phyloP scores from a whole-genome alignment of 805 yeast species.

The Starmerella vaccinii region DNA sequence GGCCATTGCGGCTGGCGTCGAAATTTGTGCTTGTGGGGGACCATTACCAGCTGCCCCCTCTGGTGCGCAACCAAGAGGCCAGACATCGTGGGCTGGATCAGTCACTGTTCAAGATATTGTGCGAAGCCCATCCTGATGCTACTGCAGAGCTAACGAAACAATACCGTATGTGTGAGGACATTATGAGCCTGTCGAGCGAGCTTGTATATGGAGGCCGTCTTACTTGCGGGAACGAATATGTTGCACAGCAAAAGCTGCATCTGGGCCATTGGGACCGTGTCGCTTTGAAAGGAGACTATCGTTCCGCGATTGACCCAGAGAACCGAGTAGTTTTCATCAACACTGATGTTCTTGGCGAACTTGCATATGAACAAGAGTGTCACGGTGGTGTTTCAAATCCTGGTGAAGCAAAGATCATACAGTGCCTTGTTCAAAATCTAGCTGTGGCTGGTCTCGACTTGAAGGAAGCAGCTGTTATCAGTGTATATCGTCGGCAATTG shows the following conservation, averaged over 20 bases:
- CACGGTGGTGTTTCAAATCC: slow-evolving; percentile 67
- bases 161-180: slow-evolving; percentile 86
- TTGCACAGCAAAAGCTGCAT: slow-evolving; percentile 47
- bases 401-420: slow-evolving; percentile 57
- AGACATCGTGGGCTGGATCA: slow-evolving; percentile 52
- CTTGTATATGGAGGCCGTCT: slow-evolving; percentile 67
- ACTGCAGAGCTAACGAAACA: slow-evolving; percentile 73
- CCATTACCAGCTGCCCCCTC: slow-evolving; percentile 85
- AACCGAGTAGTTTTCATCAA: slow-evolving; percentile 64
- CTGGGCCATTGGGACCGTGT: slow-evolving; percentile 36
- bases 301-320: slow-evolving; percentile 37
- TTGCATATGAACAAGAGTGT: slow-evolving; percentile 41
- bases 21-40: slow-evolving; percentile 92
- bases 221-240: slow-evolving; percentile 61
- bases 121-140: slow-evolving; percentile 61
- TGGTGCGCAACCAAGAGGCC: slow-evolving; percentile 63
- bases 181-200: slow-evolving; percentile 71
- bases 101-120: slow-evolving; percentile 65
- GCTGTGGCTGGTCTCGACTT: slow-evolving; percentile 36
- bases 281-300: slow-evolving; percentile 2
- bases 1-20: slow-evolving; percentile 69
- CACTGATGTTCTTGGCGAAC: slow-evolving; percentile 53
- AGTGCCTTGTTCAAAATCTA: slow-evolving; percentile 44
- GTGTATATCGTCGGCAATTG: slow-evolving; percentile 78
- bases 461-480: slow-evolving; percentile 66